Base-by-base conservation (phyloP, 805 yeast genomes). In the Lachancea dasiensis region DNA sequence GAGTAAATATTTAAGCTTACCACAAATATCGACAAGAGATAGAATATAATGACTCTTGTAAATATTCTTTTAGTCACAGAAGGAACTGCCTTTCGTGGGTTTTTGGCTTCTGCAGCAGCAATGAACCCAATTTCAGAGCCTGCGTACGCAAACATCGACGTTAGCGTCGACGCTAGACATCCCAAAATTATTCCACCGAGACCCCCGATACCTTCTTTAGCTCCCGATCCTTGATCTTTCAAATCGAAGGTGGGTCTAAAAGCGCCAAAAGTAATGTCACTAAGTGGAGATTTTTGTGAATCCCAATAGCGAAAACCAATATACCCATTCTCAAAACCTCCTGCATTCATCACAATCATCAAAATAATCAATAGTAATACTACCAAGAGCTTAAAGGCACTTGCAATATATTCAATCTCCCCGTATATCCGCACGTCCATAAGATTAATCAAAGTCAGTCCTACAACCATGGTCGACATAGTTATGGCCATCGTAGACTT, bases 41-140 rank as follows among this genome's bases (percentile, higher is more conserved):
- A 83, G 46, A 83, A 73, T 1, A 83, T 51, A 4, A 79, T 53
- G 26, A 83, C 73, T 52, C 89, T 64, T 70, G 83, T 79, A 53
- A 81, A 83, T 2, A 81, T 84, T 48, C 79, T 67, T 49, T 69
- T 75, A 1, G 89, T 79, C 1, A 87, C 89, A 11, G 77, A 68
- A 1, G 90, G 89, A 11, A 83, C 65, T 0, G 89, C 78, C 44
- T 69, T 74, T 47, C 90, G 65, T 5, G 92, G 90, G 43, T 81
- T 79, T 46, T 79, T 66, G 13, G 86, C 81, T 56, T 83, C 94
- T 56, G 86, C 81, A 1, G 89, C 86, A 3, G 89, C 87, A 38
- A 82, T 75, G 44, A 82, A 76, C 13, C 84, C 87, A 47, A 79
- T 77, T 47, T 83, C 92, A 1, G 86, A 79, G 0, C 92, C 92